Evolutionary conservation across 805 yeast genomes (phyloP), one percentile per base, ranked within the genome.

Genomic region (Ogataea salicorniae): DNA sequence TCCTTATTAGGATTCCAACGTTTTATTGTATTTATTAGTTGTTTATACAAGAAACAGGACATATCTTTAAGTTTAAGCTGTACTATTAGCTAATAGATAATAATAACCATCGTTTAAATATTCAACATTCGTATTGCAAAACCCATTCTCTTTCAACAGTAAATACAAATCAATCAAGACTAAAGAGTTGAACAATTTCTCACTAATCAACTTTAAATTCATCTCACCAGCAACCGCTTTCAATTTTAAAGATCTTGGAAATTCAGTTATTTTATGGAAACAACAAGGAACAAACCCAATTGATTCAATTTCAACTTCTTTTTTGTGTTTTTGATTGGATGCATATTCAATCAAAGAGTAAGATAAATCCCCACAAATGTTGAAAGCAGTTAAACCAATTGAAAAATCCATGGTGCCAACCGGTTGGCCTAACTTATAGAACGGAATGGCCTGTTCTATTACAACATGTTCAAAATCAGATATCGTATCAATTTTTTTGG

Each of bases 351-450:
- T 39, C 2, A 58, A 11, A 2, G 49, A 22, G 37, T 56, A 59
- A 20, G 53, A 34, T 39, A 62, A 47, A 34, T 62, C 64, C 1
- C 67, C 67, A 40, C 68, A 63, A 16, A 59, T 34, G 20, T 59
- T 57, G 20, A 58, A 41, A 2, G 62, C 67, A 6, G 49, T 44
- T 5, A 61, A 40, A 20, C 39, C 43, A 4, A 51, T 34, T 17
- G 47, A 42, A 5, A 43, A 33, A 1, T 20, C 15, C 6, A 15
- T 16, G 15, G 16, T 37, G 3, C 37, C 29, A 9, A 46, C 22
- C 6, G 48, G 33, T 34, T 51, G 41, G 17, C 51, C 43, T 22
- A 49, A 42, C 16, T 42, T 42, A 38, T 46, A 54, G 34, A 56
- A 57, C 8, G 35, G 39, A 0, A 34, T 6, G 3, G 54, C 43